Percentiles rank a stretch among this genome's conserved stretches.
These are phyloP conservation scores for Cladosporium sp. DNA, from an alignment of 2,329 filamentous ascomycete genomes.

Conservation along the genomic window DNA sequence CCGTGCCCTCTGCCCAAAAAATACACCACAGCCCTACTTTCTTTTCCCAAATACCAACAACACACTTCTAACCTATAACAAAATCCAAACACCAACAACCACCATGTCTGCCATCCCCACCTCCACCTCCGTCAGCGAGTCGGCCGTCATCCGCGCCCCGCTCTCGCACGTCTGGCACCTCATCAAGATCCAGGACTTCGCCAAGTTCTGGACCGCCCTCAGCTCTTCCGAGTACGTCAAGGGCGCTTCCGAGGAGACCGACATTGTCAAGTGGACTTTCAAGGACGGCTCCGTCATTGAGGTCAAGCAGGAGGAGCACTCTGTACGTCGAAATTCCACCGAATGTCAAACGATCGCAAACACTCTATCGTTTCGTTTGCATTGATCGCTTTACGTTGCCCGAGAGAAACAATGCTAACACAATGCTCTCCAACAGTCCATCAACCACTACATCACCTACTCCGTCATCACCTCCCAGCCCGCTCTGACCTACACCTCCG, in stretches of 20 bases:
- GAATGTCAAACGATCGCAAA: too few relatives aligned
- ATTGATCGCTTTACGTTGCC: too few relatives aligned
- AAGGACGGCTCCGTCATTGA: constrained; percentile 65
- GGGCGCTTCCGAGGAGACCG: constrained; percentile 58
- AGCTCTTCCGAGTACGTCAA: constrained; percentile 61
- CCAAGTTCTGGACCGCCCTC: constrained; percentile 63
- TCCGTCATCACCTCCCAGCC: constrained; percentile 64
- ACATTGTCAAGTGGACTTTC: constrained; percentile 67
- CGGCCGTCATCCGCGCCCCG: constrained; percentile 63
- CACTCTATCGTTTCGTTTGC: background rate
- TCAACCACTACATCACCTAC: constrained; percentile 74
- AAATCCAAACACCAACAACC: background rate
- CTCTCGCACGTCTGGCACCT: constrained; percentile 67
- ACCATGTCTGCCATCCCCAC: constrained; percentile 51
- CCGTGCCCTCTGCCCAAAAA: background rate
- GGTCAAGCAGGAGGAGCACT: constrained; percentile 74
- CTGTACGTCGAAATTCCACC: constrained; percentile 46
- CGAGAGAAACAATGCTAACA: background rate
- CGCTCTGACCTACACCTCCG: constrained; percentile 61
- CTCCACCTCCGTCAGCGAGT: constrained; percentile 62
- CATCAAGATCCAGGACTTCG: constrained; percentile 69
- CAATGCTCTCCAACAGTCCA: constrained; percentile 43
- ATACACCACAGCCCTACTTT: background rate
- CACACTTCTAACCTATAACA: background rate
- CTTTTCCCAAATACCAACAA: background rate